Evolutionary conservation across 2,329 filamentous ascomycete genomes (phyloP).

Genomic region (Verticillium dahliae): DNA sequence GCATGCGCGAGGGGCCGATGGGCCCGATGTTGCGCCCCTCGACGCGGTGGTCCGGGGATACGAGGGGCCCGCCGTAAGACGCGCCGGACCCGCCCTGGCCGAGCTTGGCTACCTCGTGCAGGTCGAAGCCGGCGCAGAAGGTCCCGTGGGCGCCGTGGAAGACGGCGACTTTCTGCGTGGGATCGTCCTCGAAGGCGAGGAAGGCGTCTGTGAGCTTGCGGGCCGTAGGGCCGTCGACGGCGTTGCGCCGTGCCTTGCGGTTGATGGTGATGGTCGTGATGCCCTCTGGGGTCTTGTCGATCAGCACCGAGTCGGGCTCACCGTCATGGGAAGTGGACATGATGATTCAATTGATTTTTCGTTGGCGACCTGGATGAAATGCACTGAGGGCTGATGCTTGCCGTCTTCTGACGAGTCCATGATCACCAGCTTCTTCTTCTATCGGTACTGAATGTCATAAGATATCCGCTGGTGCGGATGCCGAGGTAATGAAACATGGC

Average conservation of each 20-base stretch:
- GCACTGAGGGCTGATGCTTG: too few relatives aligned
- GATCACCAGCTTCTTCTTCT: too few relatives aligned
- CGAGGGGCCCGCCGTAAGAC: constrained; percentile 3
- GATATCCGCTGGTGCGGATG: too few relatives aligned
- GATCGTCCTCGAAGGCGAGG: constrained; percentile 40
- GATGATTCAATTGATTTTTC: too few relatives aligned
- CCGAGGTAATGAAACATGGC: too few relatives aligned
- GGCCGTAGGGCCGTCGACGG: constrained; percentile 41
- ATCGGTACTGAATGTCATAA: too few relatives aligned
- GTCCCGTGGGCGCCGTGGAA: constrained; percentile 36
- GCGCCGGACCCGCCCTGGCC: neutral
- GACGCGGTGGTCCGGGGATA: constrained; percentile 8
- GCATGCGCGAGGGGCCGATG: constrained; percentile 45
- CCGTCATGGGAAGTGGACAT: too few relatives aligned
- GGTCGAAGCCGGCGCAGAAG: constrained; percentile 49
- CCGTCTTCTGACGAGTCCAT: too few relatives aligned
- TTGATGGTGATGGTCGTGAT: constrained; percentile 51
- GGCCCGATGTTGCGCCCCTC: constrained; percentile 28
- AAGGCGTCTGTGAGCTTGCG: constrained; percentile 40
- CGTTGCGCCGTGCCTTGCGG: constrained; percentile 39
- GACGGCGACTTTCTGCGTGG: constrained; percentile 44
- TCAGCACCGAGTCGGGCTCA: too few relatives aligned
- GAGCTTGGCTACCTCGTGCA: constrained; percentile 32
- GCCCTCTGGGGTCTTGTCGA: constrained; percentile 21
- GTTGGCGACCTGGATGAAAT: too few relatives aligned